Evolutionary conservation across 768 basidiomycete species (phyloP), one percentile per base, ranked within the genome.

Genomic region (Suillus paluster): DNA sequence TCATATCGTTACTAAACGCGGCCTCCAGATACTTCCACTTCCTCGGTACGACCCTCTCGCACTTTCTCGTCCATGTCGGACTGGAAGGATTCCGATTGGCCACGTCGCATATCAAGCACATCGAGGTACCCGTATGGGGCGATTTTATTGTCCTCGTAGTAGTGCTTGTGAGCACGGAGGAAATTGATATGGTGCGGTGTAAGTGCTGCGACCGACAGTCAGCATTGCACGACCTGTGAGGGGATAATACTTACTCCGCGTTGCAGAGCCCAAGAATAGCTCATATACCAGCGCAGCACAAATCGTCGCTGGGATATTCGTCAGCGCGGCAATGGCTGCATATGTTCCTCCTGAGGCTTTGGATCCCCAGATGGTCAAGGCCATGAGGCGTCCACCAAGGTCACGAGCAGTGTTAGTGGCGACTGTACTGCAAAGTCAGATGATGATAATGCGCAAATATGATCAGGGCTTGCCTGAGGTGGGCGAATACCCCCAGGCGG

Each of bases 331-430:
- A 55, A 90, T 82, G 11, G 87, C 89, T 2, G 85, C 82, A 67
- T 89, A 90, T 7, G 68, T 64, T 19, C 82, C 83, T 42, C 87
- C 88, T 34, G 73, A 71, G 34, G 86, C 86, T 64, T 70, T 67
- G 2, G 38, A 68, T 21, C 89, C 89, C 81, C 85, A 90, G 59
- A 90, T 82, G 4, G 86, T 79, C 73, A 91, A 69, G 1, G 80
- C 83, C 65, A 83, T 81, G n/a, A 90, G 63, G 17, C 89, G 84
- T 5, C 81, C 86, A 21, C 89, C 89, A 46, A 91, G 33, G 70
- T 91, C 89, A 68, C 89, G 87, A 33, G 88, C 87, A 4, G 86
- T 74, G 71, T 91, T 91, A 38, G 88, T 78, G 15, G 86, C 80
- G 49, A 91, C 83, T 86, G 60, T 10, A 63, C 23, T 23, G 25